A percentile compares a stretch with the other conserved stretches of the same genome.
Conservation (phyloP, 768 basidiomycete genomes). For the Hypholoma sublateritium region DNA sequence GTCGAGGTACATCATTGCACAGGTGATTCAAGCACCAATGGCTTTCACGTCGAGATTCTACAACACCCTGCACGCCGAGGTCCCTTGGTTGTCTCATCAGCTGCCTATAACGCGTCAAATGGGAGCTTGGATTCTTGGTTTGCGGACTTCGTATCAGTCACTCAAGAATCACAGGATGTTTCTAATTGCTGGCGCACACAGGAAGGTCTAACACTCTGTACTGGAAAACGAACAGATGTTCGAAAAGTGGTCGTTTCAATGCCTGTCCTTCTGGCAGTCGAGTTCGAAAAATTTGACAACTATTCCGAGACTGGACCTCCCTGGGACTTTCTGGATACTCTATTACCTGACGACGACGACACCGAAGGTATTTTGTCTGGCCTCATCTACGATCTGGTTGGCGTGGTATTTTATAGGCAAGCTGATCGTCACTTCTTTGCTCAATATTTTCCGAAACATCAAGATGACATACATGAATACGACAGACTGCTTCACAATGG, state of each 20-base stretch:
- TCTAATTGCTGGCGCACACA: slow-evolving; percentile 16
- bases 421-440: slow-evolving; percentile 21
- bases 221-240: slow-evolving; percentile 12
- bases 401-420: slow-evolving; percentile 14
- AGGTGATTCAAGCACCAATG: background rate
- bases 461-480: slow-evolving; percentile 17
- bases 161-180: background rate
- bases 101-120: background rate
- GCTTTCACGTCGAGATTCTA: background rate
- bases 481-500: slow-evolving; percentile 17
- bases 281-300: slow-evolving; percentile 5
- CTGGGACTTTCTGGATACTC: slow-evolving; percentile 22
- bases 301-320: background rate
- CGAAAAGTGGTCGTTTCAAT: slow-evolving; percentile 18
- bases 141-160: background rate
- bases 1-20: background rate
- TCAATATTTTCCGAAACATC: slow-evolving; percentile 11
- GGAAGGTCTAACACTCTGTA: slow-evolving; percentile 13
- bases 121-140: background rate
- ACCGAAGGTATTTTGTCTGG: background rate
- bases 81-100: background rate
- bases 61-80: background rate
- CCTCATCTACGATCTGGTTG: slow-evolving; percentile 24
- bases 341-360: slow-evolving; percentile 8
- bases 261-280: slow-evolving; percentile 18